Evolutionary conservation across 176 grass and related monocot genomes (phyloP), one percentile per base, ranked within the genome.

Genomic region (barley (Hordeum vulgare)): DNA sequence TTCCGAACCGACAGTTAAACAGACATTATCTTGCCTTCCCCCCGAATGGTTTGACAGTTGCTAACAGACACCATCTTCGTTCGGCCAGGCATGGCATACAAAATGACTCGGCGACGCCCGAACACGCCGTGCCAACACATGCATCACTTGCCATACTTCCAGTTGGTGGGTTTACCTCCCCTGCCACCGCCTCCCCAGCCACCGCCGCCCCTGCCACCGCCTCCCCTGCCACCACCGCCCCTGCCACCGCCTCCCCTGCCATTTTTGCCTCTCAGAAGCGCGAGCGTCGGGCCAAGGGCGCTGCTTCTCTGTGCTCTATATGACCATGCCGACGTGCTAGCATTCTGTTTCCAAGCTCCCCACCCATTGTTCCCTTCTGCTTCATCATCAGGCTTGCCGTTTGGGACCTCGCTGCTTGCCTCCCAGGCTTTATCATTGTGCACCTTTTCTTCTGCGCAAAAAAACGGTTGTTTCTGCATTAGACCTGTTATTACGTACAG

Each of bases 201-300:
- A 4, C 33, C 33, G 47, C 47, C 47, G 6, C 47, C 47, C 47
- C 47, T 51, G 47, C 47, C 47, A 7, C 78, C n/a, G n/a, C n/a
- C 31, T 33, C 31, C 31, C 31, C 31, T 33, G 31, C 31, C 31
- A 4, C 33, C 33, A 15, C 47, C 47, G 6, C 47, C 47, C 47
- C 47, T 51, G 47, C 47, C 47, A 7, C 78, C 47, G 2, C 78
- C 82, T 1, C 71, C 45, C 49, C 73, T 80, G 67, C 17, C 59
- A 25, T 91, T 66, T 53, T 90, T 89, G 31, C 90, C 86, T 85
- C 96, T 87, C 73, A 96, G 71, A 35, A 88, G 54, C 34, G 93
- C 91, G 35, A 94, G 34, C 10, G 96, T 95, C 7, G 96, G 96
- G 11, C 96, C 93, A 53, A 98, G 72, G 26, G 96, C 96, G 11